Evolutionary conservation across 2,329 filamentous ascomycete genomes (phyloP).

Genomic region (Aspergillus sclerotialis): DNA sequence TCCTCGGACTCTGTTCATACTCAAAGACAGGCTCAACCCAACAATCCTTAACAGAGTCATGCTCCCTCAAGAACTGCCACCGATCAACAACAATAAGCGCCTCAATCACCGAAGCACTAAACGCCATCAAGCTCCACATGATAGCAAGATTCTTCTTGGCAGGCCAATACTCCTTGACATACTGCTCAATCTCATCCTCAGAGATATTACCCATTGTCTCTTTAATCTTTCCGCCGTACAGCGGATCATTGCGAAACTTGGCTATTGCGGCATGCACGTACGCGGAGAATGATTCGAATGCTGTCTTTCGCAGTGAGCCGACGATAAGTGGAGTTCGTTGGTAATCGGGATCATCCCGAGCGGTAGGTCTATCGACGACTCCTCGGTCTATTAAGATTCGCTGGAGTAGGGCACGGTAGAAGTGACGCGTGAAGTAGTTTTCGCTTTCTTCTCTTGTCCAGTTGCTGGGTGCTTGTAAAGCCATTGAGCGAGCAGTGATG

Average conservation of each 20-base stretch:
- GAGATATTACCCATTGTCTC: constrained; percentile 62
- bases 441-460: constrained; percentile 79
- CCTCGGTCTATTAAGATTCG: constrained; percentile 83
- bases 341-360: constrained; percentile 22
- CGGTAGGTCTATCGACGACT: constrained; percentile 56
- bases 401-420: constrained; percentile 84
- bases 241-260: constrained; percentile 61
- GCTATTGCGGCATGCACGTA: constrained; percentile 76
- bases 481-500: constrained; percentile 97
- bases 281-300: constrained; percentile 64
- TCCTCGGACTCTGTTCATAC: constrained; percentile 76
- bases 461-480: constrained; percentile 88
- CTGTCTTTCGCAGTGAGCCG: constrained; percentile 72
- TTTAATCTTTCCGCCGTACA: constrained; percentile 54
- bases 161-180: constrained; percentile 57
- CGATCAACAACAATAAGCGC: constrained; percentile 84
- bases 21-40: constrained; percentile 97
- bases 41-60: constrained; percentile 62
- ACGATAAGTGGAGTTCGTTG: constrained; percentile 57
- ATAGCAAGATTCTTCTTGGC: constrained; percentile 76
- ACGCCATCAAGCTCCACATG: constrained; percentile 93
- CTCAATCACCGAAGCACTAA: constrained; percentile 83
- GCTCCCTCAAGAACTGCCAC: constrained; percentile 80
- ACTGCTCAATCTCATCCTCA: constrained; percentile 66
- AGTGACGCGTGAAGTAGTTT: constrained; percentile 85